phyloP scores from a whole-genome alignment of 371 early-diverging fungal genomes.

The Dichotomocladium elegans region DNA sequence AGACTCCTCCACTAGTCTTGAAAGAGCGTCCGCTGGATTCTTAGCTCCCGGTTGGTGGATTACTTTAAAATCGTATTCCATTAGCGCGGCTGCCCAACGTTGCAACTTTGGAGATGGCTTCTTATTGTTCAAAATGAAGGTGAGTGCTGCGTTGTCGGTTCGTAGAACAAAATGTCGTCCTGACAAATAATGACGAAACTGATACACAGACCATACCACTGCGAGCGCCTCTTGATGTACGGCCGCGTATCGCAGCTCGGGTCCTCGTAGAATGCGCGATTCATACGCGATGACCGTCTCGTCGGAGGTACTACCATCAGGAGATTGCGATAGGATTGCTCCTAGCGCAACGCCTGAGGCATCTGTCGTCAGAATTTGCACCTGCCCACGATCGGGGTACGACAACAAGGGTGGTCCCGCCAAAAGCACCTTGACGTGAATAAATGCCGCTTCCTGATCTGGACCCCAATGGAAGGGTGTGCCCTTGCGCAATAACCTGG shows the following conservation, averaged over 20 bases:
- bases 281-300: constrained; percentile 10
- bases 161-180: not conserved
- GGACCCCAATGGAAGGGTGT: constrained; percentile 6
- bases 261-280: constrained; percentile 1
- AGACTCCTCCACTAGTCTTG: constrained; percentile 8
- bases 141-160: constrained; percentile 31
- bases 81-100: constrained; percentile 21
- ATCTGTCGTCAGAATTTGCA: constrained; percentile 15
- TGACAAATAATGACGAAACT: not conserved
- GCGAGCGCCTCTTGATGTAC: constrained; percentile 28
- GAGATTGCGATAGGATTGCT: constrained; percentile 24
- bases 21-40: constrained; percentile 29
- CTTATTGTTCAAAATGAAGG: constrained; percentile 7
- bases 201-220: not conserved
- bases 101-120: constrained; percentile 13
- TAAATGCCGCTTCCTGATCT: constrained; percentile 16
- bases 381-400: constrained; percentile 3
- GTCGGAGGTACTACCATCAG: constrained; percentile 8
- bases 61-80: constrained; percentile 20
- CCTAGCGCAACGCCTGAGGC: constrained; percentile 19
- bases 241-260: constrained; percentile 7
- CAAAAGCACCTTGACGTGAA: constrained; percentile 1
- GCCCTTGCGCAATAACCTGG: constrained; percentile 10
- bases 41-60: constrained; percentile 12
- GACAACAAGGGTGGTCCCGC: constrained; percentile 2